Evolutionary conservation across 2,329 filamentous ascomycete species (phyloP), one percentile per base, ranked within the genome.

Genomic region (Botrytis galanthina): DNA sequence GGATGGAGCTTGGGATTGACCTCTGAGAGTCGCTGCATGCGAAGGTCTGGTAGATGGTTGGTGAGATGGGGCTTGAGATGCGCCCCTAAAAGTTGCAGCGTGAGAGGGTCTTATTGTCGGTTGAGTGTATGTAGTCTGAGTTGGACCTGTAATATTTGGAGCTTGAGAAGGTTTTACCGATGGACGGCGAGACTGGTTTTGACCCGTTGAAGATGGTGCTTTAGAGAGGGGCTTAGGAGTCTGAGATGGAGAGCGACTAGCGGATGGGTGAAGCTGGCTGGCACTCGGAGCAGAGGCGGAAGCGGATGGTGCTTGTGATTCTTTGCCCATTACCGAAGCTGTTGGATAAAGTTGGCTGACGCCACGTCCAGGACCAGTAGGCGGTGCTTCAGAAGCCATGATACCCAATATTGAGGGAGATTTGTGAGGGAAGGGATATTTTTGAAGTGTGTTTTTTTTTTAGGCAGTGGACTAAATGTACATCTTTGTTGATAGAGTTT

Each of bases 341-440:
- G 48, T 57, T 26, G 66, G 48, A 42, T 57, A 57, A 18, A 69
- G 48, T 69, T 69, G 66, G 16, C 48, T 69, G 26, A 69, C 39
- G 29, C 48, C n/a, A 22, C 48, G 48, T 1, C 66, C 48, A n/a
- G 66, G 66, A 18, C 35, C 37, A 42, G 20, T 26, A 26, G 66
- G 66, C 10, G 48, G 64, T 68, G 37, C 18, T 69, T 69, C 35
- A 32, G 66, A 69, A 32, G 66, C 18, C 66, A 69, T 69, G 5
- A 32, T 57, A 12, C 2, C 22, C 32, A 8, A 16, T 9, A 1
- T 44, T 26, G 18, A 9, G 32, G 29, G 12, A 1, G 2, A 32
- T 18, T 3, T 9, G n/a, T 9, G n/a, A 22, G 5, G 42, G 42
- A 20, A 9, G 10, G 9, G 8, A 5, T 18, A 26, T n/a, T 18